Base-by-base conservation (phyloP, 257 asterid species). In the Lycium ferocissimum region DNA sequence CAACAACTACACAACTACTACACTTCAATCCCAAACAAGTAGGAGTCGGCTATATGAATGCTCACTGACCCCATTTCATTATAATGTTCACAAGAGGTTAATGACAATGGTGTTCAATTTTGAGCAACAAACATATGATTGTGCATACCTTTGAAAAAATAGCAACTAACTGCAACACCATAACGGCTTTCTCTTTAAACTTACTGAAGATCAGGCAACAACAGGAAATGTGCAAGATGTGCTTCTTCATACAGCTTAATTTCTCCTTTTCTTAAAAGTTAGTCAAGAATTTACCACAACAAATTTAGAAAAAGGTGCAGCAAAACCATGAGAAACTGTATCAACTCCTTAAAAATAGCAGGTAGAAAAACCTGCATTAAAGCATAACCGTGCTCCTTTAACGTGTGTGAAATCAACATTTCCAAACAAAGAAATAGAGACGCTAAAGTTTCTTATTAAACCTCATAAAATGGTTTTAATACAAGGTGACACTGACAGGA, bases 141-240 rank as follows among this genome's bases (percentile, higher is more conserved):
- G 20, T 20, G 37, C 14, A 0, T 47, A 47, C 81, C 81, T 20
- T 61, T n/a, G n/a, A n/a, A n/a, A n/a, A n/a, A n/a, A n/a, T n/a
- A n/a, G n/a, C n/a, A n/a, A n/a, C n/a, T n/a, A n/a, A n/a, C 12
- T 73, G 37, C 38, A 47, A 73, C n/a, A n/a, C 40, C 45, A 47
- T 5, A 73, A 47, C 40, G n/a, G 58, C 11, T 66, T 33, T 67
- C 11, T 67, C 11, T 37, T 14, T 35, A 0, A 33, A 13, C 73
- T 45, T n/a, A 72, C 58, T 72, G 58, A 45, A 72, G 38, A 72
- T 66, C 80, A 43, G 58, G 80, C 58, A 72, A 72, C 58, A 45
- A 72, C 35, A 18, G 5, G 10, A n/a, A 45, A 43, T 43, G 43
- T 0, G 4, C 80, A 43, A 43, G 72, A 6, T 22, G 17, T 58